phyloP scores from a whole-genome alignment of 1,139 yeast genomes.

The Barnettozyma hawaiiensis region DNA sequence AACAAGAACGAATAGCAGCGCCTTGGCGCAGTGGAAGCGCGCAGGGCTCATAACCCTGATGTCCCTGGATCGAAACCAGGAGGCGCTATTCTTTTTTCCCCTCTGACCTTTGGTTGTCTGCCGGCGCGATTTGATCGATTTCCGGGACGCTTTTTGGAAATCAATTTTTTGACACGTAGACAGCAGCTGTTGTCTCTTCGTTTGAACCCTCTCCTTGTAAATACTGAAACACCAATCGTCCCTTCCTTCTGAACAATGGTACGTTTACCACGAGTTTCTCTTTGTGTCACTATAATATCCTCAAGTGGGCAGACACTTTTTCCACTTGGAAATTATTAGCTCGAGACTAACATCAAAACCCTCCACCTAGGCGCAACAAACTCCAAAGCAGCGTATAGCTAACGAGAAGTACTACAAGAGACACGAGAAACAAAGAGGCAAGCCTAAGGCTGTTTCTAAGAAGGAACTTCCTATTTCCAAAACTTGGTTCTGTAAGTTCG shows the following conservation, averaged over 20 bases:
- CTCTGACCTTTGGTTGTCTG: not conserved
- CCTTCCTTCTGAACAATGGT: not conserved
- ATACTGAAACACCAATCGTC: not conserved
- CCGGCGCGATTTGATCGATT: too few relatives aligned
- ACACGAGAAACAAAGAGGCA: constrained; percentile 59
- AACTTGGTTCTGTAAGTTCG: constrained; percentile 50
- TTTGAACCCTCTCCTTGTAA: not conserved
- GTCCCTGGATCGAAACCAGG: constrained; percentile 99
- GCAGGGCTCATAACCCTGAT: constrained; percentile 99
- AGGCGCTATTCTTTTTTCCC: constrained; percentile 61
- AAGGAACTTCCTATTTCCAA: constrained; percentile 45
- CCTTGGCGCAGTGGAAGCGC: constrained; percentile 98
- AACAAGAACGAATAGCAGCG: constrained; percentile 7
- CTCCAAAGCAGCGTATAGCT: constrained; percentile 81
- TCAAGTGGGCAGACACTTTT: too few relatives aligned
- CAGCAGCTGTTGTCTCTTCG: not conserved
- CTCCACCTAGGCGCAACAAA: constrained; percentile 49
- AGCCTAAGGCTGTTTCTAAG: constrained; percentile 50
- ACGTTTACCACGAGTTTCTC: not conserved
- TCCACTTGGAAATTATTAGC: too few relatives aligned
- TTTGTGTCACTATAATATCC: too few relatives aligned
- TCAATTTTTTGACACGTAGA: constrained; percentile 1
- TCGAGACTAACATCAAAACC: not conserved
- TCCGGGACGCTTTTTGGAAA: too few relatives aligned
- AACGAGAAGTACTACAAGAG: constrained; percentile 75